phyloP scores from a whole-genome alignment of 2,329 filamentous ascomycete species.

The Neofusicoccum cordaticola region DNA sequence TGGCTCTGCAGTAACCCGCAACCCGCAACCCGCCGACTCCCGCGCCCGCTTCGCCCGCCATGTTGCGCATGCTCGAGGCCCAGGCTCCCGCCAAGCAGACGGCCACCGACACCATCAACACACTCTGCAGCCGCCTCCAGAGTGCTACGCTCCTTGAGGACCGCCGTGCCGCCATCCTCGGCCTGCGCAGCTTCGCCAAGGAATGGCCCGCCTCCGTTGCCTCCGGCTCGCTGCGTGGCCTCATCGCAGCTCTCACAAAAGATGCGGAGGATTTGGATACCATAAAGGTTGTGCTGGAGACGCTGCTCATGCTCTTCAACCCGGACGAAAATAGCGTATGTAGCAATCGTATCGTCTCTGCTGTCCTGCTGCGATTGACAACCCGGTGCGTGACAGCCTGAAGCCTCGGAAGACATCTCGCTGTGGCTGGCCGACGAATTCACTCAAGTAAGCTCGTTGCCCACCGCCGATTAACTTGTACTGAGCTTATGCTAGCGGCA shows the following conservation, averaged over 20 bases:
- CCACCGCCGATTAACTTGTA: slow-evolving; percentile 26
- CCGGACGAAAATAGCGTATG: slow-evolving; percentile 60
- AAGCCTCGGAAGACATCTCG: slow-evolving; percentile 93
- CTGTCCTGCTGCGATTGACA: neutral
- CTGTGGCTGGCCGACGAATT: slow-evolving; percentile 98
- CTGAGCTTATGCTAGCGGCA: slow-evolving; percentile 67
- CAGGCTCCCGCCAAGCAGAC: slow-evolving; percentile 92
- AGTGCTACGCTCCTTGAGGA: slow-evolving; percentile 93
- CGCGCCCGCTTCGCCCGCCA: neutral
- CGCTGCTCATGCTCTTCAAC: slow-evolving; percentile 86
- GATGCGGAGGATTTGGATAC: slow-evolving; percentile 96
- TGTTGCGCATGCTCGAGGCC: slow-evolving; percentile 55
- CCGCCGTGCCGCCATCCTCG: slow-evolving; percentile 86
- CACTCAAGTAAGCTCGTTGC: slow-evolving; percentile 65
- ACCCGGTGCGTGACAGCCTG: slow-evolving; percentile 58
- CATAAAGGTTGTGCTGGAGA: slow-evolving; percentile 91
- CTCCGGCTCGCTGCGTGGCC: slow-evolving; percentile 81
- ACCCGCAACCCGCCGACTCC: neutral
- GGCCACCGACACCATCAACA: slow-evolving; percentile 88
- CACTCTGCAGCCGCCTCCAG: slow-evolving; percentile 79
- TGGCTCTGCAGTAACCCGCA: slow-evolving; percentile 3
- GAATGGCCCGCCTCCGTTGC: slow-evolving; percentile 94
- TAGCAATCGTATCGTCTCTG: slow-evolving; percentile 21
- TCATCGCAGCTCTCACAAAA: slow-evolving; percentile 80
- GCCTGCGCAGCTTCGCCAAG: slow-evolving; percentile 92